A percentile compares a stretch with the other conserved stretches of the same genome.
Conservation (phyloP, 768 basidiomycete species). For the Cystobasidium ongulense region DNA sequence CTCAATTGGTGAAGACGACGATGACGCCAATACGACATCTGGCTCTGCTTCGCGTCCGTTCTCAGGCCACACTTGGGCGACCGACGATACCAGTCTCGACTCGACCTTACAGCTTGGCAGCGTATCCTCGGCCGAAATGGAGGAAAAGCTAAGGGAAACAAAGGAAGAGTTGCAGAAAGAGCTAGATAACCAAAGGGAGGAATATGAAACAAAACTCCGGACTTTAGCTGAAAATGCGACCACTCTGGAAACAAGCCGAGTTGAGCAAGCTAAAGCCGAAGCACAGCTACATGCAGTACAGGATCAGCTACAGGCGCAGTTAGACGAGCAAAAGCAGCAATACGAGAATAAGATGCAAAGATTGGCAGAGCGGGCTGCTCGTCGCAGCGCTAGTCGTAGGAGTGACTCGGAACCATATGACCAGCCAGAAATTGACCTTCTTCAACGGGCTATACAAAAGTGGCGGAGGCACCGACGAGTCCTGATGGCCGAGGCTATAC, state of each 20-base stretch:
- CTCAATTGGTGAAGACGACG: conserved; percentile 37
- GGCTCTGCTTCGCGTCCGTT: conserved; percentile 52
- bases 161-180: conserved; percentile 59
- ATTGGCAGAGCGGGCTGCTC: conserved; percentile 13
- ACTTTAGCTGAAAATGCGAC: conserved; percentile 53
- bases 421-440: conserved; percentile 33
- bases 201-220: conserved; percentile 56
- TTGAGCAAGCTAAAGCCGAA: conserved; percentile 56
- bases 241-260: conserved; percentile 54
- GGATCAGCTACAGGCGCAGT: conserved; percentile 17
- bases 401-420: conserved; percentile 16
- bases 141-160: conserved; percentile 22
- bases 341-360: conserved; percentile 28
- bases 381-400: background rate
- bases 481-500: conserved; percentile 81
- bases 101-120: conserved; percentile 45
- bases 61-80: conserved; percentile 61
- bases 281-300: conserved; percentile 32
- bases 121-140: conserved; percentile 7
- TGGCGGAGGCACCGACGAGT: conserved; percentile 81
- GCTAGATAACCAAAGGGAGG: conserved; percentile 52
- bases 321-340: conserved; percentile 30
- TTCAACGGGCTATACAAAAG: conserved; percentile 57
- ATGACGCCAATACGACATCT: conserved; percentile 31
- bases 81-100: conserved; percentile 80